Base-by-base conservation (phyloP, 164 flowering plant species). In the Vitis rotundifolia region DNA sequence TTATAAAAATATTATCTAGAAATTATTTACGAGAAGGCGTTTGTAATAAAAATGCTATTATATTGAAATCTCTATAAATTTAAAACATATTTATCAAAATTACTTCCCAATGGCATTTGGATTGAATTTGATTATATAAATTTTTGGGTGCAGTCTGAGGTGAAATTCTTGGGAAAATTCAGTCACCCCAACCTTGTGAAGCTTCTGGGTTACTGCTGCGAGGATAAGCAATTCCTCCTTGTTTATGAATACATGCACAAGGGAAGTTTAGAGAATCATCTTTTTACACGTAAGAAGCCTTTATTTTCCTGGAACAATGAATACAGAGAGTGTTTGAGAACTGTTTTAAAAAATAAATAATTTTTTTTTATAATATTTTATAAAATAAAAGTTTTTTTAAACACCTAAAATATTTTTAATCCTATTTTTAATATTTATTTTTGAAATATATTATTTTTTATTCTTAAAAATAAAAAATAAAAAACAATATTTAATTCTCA, bases 191-290 rank as follows among this genome's bases (percentile, higher is more conserved):
- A 88, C 63, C 71, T 88, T 19, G 87, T 86, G 0, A 85, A 77
- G 69, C 77, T 88, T 1, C 13, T 86, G 61, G 92, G 90, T 1
- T 86, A 84, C 50, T 86, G 90, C 56, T 79, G 84, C 83, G 92
- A 88, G 62, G 90, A 88, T 0, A 78, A 66, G 6, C 73, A 84
- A 48, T 85, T 80, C 71, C 83, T 86, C 12, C 85, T 88, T 11
- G 88, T 88, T 3, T 88, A 88, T 53, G 89, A 88, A 28, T 78
- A 79, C 76, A 70, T 85, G 87, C 83, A 76, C 52, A 84, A 78
- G 60, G 92, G 92, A 11, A 84, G 89, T 77, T 68, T 88, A 70
- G 92, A 88, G 68, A 86, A 61, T 44, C 90, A 88, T 71, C 83
- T 88, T 8, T 85, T 88, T 66, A 75, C 73, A 78, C 80, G 92